Base-by-base conservation (phyloP, 2,329 filamentous ascomycete genomes). In the Fusarium praegraminearum region DNA sequence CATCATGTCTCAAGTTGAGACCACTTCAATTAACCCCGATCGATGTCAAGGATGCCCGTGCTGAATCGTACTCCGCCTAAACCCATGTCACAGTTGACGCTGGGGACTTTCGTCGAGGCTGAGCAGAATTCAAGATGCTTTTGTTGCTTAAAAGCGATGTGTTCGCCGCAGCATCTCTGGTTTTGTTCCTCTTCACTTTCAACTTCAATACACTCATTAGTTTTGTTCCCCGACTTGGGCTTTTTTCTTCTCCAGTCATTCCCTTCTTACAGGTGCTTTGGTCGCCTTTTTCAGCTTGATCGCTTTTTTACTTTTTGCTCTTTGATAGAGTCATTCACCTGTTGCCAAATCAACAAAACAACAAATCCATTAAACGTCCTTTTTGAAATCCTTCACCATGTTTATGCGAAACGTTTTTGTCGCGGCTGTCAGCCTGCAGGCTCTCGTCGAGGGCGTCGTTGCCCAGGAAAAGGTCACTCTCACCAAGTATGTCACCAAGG, bases 1-100 rank as follows among this genome's bases (percentile, higher is more conserved):
- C 65, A 66, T 73, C 67, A 64, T 57, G 73, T 75, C 73, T 75
- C 73, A 75, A 70, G 65, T 75, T 74, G 60, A 75, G 73, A 57
- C 65, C 60, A 68, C 68, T 60, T 56, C 62, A 73, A 71, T 73
- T 55, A 67, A 67, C 65, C 65, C 65, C 63, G 73, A 75, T 73
- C 71, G 60, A 60, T 66, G 60, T 53, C 71, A 54, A 59, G 73
- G 73, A 72, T 70, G 33, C 47, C 53, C 51, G 54, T 53, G 54
- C 49, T 51, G 32, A 36, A 51, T 20, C 49, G 35, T 62, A 36
- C 47, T 66, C 61, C 36, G 62, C 50, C 41, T 22, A 28, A 40
- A 46, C 50, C 59, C 58, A 50, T 58, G 61, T 62, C 57, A 56
- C 49, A 57, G 59, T 57, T 64, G 60, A 57, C 45, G 52, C 58